Conservation (phyloP, 768 basidiomycete genomes). For the Cystobasidium tubakii region DNA sequence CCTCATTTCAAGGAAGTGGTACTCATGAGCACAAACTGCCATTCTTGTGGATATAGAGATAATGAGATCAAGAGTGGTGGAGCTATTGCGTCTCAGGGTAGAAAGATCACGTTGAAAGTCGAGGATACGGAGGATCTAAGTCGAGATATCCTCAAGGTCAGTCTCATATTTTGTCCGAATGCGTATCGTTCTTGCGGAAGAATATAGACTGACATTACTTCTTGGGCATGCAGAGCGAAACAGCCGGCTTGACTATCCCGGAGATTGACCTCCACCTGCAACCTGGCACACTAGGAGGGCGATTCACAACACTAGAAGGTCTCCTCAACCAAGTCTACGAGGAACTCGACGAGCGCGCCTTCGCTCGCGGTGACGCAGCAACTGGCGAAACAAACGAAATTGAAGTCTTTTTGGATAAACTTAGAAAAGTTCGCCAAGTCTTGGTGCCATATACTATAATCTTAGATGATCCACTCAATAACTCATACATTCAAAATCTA, state of each 20-base stretch:
- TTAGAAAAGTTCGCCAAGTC: constrained; percentile 74
- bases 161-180: too few relatives aligned
- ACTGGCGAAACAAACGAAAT: constrained; percentile 54
- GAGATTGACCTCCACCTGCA: constrained; percentile 90
- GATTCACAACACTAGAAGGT: constrained; percentile 96
- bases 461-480: constrained; percentile 88
- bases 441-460: constrained; percentile 80
- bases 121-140: constrained; percentile 86
- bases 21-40: constrained; percentile 98
- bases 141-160: constrained; percentile 86
- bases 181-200: too few relatives aligned
- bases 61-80: constrained; percentile 94
- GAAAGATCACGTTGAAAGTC: constrained; percentile 77
- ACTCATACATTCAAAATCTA: constrained; percentile 92
- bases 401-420: constrained; percentile 64
- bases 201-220: too few relatives aligned
- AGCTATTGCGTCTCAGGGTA: constrained; percentile 81
- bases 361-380: constrained; percentile 64
- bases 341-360: constrained; percentile 81
- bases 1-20: constrained; percentile 97
- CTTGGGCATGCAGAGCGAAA: constrained; percentile 67
- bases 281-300: constrained; percentile 88
- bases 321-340: constrained; percentile 90
- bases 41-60: constrained; percentile 88
- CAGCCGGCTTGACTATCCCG: constrained; percentile 78